Evolutionary conservation across 176 grass and related monocot species (phyloP), one percentile per base, ranked within the genome.

Genomic region (Chloris gayana): DNA sequence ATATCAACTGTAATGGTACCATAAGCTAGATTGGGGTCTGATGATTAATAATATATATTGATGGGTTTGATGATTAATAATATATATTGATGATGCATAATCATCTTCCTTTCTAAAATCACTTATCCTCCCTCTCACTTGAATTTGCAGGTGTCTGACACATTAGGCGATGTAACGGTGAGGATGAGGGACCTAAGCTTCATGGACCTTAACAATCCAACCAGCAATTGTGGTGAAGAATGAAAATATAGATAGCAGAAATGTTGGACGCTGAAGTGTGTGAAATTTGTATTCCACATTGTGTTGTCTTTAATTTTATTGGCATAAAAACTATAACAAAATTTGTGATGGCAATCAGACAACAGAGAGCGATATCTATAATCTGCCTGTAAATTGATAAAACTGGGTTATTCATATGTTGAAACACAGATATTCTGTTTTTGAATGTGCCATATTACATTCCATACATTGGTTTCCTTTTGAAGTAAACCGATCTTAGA

Each of bases 131-230:
- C 41, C 9, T 44, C 41, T 44, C 39, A 72, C 46, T 29, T 18
- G 32, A 37, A 22, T 18, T 72, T 77, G 46, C 80, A 87, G 85
- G 74, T 73, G 21, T 58, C 35, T 11, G 27, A 78, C 39, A 21
- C 15, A 72, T 41, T 72, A 76, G 69, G 30, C 13, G 35, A 72
- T 26, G 72, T 78, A 83, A 65, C 80, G 19, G 47, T 72, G 22
- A 72, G 34, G 47, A 22, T 87, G 35, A 45, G 57, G 22, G 58
- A 87, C 18, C 73, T 58, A 45, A 12, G 32, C 10, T 33, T 21
- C 31, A 22, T 0, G 37, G 32, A 42, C 38, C 42, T 27, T 2
- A 18, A 46, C 8, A 34, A 10, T 56, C 14, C 27, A 35, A 7
- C 21, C 58, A 31, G 46, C 50, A 21, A 24, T 72, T 78, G 34